Conservation (phyloP, 2,329 filamentous ascomycete genomes). For the Fusarium bactridioides region DNA sequence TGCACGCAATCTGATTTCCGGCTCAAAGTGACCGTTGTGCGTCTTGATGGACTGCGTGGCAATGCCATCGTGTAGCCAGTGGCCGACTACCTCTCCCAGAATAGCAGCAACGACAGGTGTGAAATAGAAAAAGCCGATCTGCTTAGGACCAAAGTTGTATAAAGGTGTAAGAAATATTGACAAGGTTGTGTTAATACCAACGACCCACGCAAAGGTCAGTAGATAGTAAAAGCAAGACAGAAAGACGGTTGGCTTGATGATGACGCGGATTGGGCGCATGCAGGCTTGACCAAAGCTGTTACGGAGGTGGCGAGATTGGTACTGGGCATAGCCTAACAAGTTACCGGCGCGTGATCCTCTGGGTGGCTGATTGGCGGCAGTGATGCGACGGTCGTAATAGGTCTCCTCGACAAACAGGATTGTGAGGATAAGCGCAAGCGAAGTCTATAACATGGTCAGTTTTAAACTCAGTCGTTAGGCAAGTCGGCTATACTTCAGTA, state of each 20-base stretch:
- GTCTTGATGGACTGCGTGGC: background rate
- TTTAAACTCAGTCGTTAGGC: fast-evolving
- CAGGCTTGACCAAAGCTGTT: background rate
- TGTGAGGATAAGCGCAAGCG: background rate
- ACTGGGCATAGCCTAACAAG: background rate
- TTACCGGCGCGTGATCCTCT: background rate
- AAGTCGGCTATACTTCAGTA: fast-evolving
- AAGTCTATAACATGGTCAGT: background rate
- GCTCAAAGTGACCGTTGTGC: background rate
- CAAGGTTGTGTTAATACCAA: background rate
- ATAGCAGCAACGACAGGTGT: background rate
- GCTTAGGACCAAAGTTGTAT: background rate
- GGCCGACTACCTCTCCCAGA: background rate
- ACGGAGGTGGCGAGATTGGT: background rate
- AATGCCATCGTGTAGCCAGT: background rate
- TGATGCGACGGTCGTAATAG: background rate
- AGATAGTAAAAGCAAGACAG: background rate
- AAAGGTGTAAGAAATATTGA: background rate
- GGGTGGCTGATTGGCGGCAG: background rate
- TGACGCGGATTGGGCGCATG: background rate
- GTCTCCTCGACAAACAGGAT: background rate
- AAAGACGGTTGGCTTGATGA: background rate
- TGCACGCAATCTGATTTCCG: background rate
- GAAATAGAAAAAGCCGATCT: background rate
- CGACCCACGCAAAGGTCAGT: background rate